Evolutionary conservation across 192 early-diverging fungal species (phyloP).

Genomic region (Blastocladiella britannica): DNA sequence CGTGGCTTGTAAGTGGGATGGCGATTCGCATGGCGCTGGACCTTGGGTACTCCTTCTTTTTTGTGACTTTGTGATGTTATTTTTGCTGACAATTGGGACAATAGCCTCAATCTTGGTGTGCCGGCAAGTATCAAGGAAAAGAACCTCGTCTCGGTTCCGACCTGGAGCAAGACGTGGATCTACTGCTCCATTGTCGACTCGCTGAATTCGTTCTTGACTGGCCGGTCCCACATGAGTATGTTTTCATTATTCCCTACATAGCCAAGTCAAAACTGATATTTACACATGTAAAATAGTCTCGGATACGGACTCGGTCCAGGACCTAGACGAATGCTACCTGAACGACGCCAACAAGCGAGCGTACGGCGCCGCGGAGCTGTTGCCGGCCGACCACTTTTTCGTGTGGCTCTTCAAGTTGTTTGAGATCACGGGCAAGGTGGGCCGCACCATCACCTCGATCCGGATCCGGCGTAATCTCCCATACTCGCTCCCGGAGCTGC

Average conservation of each 20-base stretch:
- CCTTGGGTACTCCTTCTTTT: no score
- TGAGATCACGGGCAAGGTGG: neutral
- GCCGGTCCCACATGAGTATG: neutral
- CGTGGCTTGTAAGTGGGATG: neutral
- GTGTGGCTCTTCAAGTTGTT: neutral
- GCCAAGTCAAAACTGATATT: no score
- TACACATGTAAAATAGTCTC: no score
- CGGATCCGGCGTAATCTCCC: neutral
- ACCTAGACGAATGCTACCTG: neutral
- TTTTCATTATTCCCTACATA: neutral
- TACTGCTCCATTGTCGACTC: neutral
- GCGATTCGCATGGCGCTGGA: neutral
- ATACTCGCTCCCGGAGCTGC: neutral
- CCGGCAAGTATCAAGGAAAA: neutral
- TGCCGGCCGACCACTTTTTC: neutral
- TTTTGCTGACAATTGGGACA: no score
- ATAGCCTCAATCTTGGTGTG: neutral
- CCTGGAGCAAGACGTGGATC: conserved; percentile 1
- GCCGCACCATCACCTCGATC: neutral
- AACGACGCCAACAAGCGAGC: neutral
- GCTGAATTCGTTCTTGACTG: neutral
- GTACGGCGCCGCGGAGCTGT: neutral
- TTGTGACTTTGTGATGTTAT: no score
- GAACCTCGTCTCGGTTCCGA: neutral
- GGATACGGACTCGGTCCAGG: neutral